Base-by-base conservation (phyloP, 2,329 filamentous ascomycete species). In the Fusarium sp. region DNA sequence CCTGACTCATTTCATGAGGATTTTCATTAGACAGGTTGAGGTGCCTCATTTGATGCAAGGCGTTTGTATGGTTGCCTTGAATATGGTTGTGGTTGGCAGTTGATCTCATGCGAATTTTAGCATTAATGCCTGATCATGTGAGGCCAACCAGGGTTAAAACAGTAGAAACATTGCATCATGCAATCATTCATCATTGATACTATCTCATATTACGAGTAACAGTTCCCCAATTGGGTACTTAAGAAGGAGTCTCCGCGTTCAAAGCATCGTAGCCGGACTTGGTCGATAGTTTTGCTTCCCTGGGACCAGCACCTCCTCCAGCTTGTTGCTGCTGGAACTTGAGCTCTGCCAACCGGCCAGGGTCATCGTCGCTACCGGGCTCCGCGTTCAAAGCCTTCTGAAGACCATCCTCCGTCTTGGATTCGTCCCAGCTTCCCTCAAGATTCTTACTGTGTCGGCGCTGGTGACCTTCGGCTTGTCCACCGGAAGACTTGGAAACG, bases 341-440 rank as follows among this genome's bases (percentile, higher is more conserved):
- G 44, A 80, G 71, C 78, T 87, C 87, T 6, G 87, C 86, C 42
- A 82, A 66, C 10, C 84, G 75, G 59, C 83, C 82, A 5, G 87
- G 87, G 72, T 89, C 87, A 66, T 87, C 79, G 74, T 83, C 80
- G 7, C 82, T 84, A 3, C 87, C 87, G 67, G 85, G 83, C 73
- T 87, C 83, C 5, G 82, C 74, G 62, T 80, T 77, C 69, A 86
- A 79, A 3, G 83, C 81, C 69, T 81, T 83, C 77, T 81, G 78
- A 40, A 81, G 65, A 6, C 80, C 83, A 66, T 85, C 82, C 61
- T 81, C 68, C 5, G 78, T 78, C 58, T 79, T 78, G 10, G 77
- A 73, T 6, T 79, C 64, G 57, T 81, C 81, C 33, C 84, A 81
- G 10, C 36, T 53, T 1, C 79, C 81, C 61, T 85, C 83, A 36